Evolutionary conservation across 495 filamentous ascomycete species (phyloP).

Genomic region (Trichocladium antarcticum): DNA sequence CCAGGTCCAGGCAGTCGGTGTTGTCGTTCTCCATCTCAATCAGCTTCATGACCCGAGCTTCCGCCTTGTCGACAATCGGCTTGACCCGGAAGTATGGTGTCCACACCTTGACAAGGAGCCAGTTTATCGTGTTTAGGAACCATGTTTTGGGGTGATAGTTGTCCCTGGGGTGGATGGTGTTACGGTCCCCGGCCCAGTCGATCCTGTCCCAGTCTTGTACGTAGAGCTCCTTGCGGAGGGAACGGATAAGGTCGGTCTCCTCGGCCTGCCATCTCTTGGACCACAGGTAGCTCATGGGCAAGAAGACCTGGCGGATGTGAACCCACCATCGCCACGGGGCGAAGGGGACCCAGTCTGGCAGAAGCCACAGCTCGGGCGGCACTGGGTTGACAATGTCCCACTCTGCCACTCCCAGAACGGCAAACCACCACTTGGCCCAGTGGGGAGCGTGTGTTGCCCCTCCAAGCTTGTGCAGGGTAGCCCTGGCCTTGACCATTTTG

Average conservation of each 20-base stretch:
- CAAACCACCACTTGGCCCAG: conserved; percentile 92
- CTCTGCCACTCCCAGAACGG: conserved; percentile 66
- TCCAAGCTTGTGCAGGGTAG: conserved; percentile 71
- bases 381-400: conserved; percentile 94
- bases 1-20: conserved; percentile 76
- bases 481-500: conserved; percentile 76
- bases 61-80: conserved; percentile 49
- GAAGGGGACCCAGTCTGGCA: conserved; percentile 92
- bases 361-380: conserved; percentile 85
- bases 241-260: conserved; percentile 55
- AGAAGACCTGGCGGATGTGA: conserved; percentile 85
- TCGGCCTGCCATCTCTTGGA: conserved; percentile 65
- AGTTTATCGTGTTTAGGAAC: conserved; percentile 66
- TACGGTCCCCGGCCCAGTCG: conserved; percentile 64
- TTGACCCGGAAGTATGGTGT: conserved; percentile 58
- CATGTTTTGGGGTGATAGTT: conserved; percentile 90
- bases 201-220: conserved; percentile 68
- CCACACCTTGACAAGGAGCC: conserved; percentile 64
- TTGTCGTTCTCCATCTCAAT: conserved; percentile 84
- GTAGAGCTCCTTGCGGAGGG: conserved; percentile 75
- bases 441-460: conserved; percentile 78
- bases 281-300: conserved; percentile 85
- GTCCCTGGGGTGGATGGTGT: conserved; percentile 66
- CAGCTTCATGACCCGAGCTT: conserved; percentile 59
- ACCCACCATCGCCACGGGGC: conserved; percentile 99